A percentile compares a stretch with the other conserved stretches of the same genome.
Evolutionary conservation across 495 filamentous ascomycete genomes (phyloP).

Genomic region (Aspergillus sparsus): DNA sequence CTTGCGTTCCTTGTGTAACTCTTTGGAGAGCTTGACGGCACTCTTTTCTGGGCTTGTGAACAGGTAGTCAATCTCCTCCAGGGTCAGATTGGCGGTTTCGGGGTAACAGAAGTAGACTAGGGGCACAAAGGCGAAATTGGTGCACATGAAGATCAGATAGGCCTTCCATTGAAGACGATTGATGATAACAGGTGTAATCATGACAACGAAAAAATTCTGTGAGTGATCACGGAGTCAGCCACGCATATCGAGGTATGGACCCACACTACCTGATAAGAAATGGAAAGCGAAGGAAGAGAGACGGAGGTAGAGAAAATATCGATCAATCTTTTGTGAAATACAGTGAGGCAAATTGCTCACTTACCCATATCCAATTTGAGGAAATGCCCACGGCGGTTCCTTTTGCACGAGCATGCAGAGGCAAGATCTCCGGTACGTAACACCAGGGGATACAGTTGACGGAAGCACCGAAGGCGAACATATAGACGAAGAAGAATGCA

Average conservation of each 20-base stretch:
- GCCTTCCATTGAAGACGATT: conserved; percentile 56
- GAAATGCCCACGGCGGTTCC: conserved; percentile 46
- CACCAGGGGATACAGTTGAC: conserved; percentile 52
- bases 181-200: conserved; percentile 60
- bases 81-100: conserved; percentile 47
- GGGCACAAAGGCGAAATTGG: conserved; percentile 52
- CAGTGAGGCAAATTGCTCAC: conserved; percentile 2
- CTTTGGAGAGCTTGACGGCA: conserved; percentile 22
- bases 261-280: background rate
- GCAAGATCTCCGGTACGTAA: conserved; percentile 49
- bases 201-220: conserved; percentile 58
- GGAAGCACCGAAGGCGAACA: conserved; percentile 51
- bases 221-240: no score
- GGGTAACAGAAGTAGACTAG: conserved; percentile 49
- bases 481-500: conserved; percentile 52
- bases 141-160: conserved; percentile 61
- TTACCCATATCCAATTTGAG: conserved; percentile 46
- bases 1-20: conserved; percentile 22
- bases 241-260: background rate
- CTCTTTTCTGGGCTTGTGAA: conserved; percentile 26
- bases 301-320: background rate
- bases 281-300: background rate
- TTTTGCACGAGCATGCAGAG: conserved; percentile 43
- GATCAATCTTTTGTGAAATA: background rate
- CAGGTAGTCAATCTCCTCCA: conserved; percentile 41